Evolutionary conservation across 2,329 filamentous ascomycete genomes (phyloP).

Genomic region (Fusarium incarnatum): DNA sequence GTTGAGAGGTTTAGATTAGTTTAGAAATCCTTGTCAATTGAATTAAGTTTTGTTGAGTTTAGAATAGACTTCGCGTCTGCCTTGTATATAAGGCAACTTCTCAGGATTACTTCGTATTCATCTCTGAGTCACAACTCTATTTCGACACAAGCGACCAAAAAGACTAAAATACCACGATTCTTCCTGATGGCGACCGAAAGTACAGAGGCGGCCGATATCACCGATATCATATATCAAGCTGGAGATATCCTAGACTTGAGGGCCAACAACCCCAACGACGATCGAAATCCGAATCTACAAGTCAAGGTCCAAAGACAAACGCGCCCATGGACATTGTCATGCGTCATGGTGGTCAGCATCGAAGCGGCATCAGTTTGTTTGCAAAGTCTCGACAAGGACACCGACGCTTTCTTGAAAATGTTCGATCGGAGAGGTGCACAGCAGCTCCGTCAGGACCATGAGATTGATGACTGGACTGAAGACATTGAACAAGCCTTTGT

Average conservation of each 20-base stretch:
- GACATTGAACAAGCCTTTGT: background rate
- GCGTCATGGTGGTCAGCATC: background rate
- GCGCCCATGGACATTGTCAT: background rate
- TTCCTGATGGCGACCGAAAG: too few species aligned
- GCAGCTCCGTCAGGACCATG: slow-evolving; percentile 26
- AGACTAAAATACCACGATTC: too few species aligned
- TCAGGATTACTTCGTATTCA: too few species aligned
- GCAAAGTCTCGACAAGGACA: too few species aligned
- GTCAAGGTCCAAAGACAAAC: background rate
- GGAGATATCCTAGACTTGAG: background rate
- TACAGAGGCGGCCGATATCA: background rate
- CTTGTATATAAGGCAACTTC: too few species aligned
- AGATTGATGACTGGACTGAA: slow-evolving; percentile 17
- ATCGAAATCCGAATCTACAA: background rate
- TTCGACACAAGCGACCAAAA: background rate
- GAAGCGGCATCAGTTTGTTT: too few species aligned
- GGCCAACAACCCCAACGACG: background rate
- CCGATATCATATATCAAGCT: background rate
- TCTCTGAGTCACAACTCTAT: background rate
- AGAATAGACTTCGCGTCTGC: too few species aligned
- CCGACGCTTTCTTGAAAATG: slow-evolving; percentile 37
- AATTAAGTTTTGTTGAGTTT: too few species aligned
- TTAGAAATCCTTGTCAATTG: too few species aligned
- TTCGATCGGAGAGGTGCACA: slow-evolving; percentile 39
- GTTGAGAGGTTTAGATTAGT: background rate